Percentiles rank a stretch among this genome's conserved stretches.
These are phyloP conservation scores for Filobasidium uniguttulatum DNA, from an alignment of 1,284 basidiomycete species.

Conservation along the genomic window DNA sequence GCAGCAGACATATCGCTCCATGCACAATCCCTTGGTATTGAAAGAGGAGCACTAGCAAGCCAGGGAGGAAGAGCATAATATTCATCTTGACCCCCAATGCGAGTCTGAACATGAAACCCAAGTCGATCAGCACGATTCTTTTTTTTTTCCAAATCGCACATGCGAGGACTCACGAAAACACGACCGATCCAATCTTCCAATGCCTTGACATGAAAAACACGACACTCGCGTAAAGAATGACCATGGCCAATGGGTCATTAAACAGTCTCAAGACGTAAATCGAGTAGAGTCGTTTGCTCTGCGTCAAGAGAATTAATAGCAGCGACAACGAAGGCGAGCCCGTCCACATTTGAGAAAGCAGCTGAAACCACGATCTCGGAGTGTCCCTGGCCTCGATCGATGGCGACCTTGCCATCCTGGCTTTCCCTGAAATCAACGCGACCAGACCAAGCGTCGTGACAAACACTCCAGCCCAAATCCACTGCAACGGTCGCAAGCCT, in stretches of 20 bases:
- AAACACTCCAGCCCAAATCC: conserved; percentile 63
- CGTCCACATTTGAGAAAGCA: no score
- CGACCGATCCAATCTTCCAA: conserved; percentile 49
- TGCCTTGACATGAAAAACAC: conserved; percentile 43
- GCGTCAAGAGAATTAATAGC: conserved; percentile 54
- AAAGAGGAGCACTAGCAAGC: conserved; percentile 64
- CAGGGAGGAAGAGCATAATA: conserved; percentile 80
- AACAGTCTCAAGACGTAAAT: conserved; percentile 86
- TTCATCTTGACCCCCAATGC: conserved; percentile 96
- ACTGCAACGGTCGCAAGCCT: conserved; percentile 42
- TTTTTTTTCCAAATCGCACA: not conserved
- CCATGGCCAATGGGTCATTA: conserved; percentile 82
- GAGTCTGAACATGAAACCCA: conserved; percentile 42
- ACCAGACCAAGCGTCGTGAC: conserved; percentile 50
- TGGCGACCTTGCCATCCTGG: not conserved
- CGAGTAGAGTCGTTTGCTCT: conserved; percentile 89
- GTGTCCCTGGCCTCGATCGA: no score
- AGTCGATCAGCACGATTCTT: not conserved
- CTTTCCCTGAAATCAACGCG: conserved; percentile 49
- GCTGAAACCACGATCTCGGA: no score
- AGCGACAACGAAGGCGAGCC: conserved; percentile 4
- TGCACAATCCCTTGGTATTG: conserved; percentile 52
- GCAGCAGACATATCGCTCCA: conserved; percentile 45
- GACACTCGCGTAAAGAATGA: conserved; percentile 40
- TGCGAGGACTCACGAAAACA: conserved; percentile 54